Percentiles rank a stretch among this genome's conserved stretches.
Evolutionary conservation across 78 protist species (phyloP).

Genomic region (Planoprotostelium fungivorum): DNA sequence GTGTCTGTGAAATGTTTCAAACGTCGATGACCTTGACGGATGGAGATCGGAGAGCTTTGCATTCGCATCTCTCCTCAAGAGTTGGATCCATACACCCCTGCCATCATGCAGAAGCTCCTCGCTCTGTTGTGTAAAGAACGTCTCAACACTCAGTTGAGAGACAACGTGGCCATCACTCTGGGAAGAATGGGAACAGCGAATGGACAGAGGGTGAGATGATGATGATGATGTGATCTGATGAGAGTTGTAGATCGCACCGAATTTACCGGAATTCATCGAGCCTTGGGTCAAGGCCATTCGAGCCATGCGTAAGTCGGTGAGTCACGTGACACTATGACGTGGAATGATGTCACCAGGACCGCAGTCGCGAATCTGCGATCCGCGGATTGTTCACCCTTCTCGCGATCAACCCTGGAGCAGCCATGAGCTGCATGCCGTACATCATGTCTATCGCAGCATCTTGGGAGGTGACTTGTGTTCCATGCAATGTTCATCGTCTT

Average conservation of each 20-base stretch:
- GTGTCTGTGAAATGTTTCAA: not conserved
- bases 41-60: slow-evolving; percentile 69
- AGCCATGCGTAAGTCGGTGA: not conserved
- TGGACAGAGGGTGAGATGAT: not conserved
- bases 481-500: not conserved
- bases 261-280: not conserved
- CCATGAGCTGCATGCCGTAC: not conserved
- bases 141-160: slow-evolving; percentile 21
- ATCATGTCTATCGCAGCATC: not conserved
- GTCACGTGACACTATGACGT: not conserved
- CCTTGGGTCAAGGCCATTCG: not conserved
- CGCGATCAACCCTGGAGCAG: not conserved
- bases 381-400: not conserved
- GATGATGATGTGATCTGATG: too few relatives aligned
- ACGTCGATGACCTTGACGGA: not conserved
- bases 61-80: slow-evolving; percentile 25
- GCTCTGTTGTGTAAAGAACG: slow-evolving; percentile 27
- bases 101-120: slow-evolving; percentile 27
- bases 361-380: not conserved
- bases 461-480: not conserved
- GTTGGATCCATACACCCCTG: slow-evolving; percentile 29
- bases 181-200: slow-evolving; percentile 53
- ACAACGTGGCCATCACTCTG: slow-evolving; percentile 65
- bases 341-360: not conserved
- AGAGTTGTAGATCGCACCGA: not conserved